Conservation (phyloP, 106 monocot genomes). For the Dendrobium nobile region DNA sequence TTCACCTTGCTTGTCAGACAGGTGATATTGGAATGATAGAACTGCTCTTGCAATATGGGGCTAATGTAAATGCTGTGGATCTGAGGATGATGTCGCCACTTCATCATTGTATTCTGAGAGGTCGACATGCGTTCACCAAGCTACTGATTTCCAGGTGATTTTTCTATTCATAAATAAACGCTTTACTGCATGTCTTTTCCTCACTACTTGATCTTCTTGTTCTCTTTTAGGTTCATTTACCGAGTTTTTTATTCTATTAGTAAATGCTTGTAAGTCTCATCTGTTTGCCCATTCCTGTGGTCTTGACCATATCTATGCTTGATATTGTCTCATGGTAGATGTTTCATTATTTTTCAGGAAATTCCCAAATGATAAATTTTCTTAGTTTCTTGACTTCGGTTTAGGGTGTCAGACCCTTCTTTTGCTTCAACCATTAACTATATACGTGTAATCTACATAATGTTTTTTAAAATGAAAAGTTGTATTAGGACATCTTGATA, state of each 20-base stretch:
- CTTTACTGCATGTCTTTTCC: not conserved
- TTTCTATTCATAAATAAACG: not conserved
- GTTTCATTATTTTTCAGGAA: not conserved
- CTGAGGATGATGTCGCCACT: conserved; percentile 64
- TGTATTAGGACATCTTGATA: no score
- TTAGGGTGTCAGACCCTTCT: not conserved
- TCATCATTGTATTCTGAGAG: conserved; percentile 78
- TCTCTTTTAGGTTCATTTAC: not conserved
- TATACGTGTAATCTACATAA: not conserved
- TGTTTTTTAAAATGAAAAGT: not conserved
- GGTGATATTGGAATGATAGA: conserved; percentile 95
- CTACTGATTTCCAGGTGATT: conserved; percentile 73
- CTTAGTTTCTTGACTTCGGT: no score
- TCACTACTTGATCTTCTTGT: no score
- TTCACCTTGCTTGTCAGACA: conserved; percentile 82
- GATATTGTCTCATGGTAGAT: not conserved
- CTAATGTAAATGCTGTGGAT: conserved; percentile 63
- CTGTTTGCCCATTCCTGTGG: not conserved
- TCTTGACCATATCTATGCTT: not conserved
- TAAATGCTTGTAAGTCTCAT: not conserved
- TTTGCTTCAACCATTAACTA: not conserved
- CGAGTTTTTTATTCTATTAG: not conserved
- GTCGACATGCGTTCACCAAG: conserved; percentile 42
- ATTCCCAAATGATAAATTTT: no score
- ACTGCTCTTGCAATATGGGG: conserved; percentile 96